Base-by-base conservation (phyloP, 257 asterid species). In the Solanum boliviense region DNA sequence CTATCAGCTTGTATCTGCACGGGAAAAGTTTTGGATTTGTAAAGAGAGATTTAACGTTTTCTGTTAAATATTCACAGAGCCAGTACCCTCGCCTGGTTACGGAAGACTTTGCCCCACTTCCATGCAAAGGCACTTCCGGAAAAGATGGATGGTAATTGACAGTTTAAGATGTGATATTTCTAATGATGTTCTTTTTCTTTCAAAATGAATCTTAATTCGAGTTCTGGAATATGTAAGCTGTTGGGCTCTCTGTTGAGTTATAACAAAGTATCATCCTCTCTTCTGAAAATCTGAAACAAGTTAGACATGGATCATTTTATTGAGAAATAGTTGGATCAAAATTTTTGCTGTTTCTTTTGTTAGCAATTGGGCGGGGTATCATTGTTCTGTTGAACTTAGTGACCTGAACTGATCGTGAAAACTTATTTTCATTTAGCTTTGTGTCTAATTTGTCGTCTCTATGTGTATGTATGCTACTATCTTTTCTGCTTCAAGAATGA, bases 81-180 rank as follows among this genome's bases (percentile, higher is more conserved):
- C 99, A 97, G 90, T 97, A 96, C 90, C 99, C 99, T 81, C 99
- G 99, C 83, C 90, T 97, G 91, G 99, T 94, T 88, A 94, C 92
- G 76, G 99, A 96, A 73, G 97, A 96, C 89, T 94, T 96, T 91
- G 87, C 83, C 18, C 99, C 99, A 78, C 95, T 97, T 88, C 94
- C 98, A 35, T 92, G 89, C 89, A 96, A 94, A 91, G 98, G 98
- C 90, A 94, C 91, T 88, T 87, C 94, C 48, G 92, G 96, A 91
- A 96, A 97, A 91, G 99, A 97, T 89, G 98, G 98, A 90, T 97
- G 99, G 99, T 97, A 94, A 78, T 65, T 71, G 82, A 20, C 71
- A 29, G 44, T 29, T 48, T 18, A 48, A 48, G 12, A 29, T 82
- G 12, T 48, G 31, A 18, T 82, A 8, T 29, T 31, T 20, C 39